A percentile compares a stretch with the other conserved stretches of the same genome.
phyloP scores from a whole-genome alignment of 106 monocot genomes.

The Alisma plantagoaquatica region DNA sequence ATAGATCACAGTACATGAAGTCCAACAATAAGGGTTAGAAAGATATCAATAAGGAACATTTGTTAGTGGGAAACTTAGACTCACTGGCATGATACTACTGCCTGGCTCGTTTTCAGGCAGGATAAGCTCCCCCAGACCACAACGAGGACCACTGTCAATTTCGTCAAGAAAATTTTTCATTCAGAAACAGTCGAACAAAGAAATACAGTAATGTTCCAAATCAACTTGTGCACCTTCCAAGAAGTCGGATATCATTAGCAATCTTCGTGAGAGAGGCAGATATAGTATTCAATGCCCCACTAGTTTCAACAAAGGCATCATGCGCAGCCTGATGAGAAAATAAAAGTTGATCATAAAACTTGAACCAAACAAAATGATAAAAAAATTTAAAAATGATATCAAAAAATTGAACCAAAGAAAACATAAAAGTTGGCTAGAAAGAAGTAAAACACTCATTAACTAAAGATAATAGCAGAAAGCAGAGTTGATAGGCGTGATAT shows the following conservation, averaged over 20 bases:
- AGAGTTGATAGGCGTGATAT: too few relatives aligned
- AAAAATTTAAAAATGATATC: too few relatives aligned
- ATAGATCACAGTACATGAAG: not conserved
- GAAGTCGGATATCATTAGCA: slow-evolving; percentile 91
- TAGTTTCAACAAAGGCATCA: slow-evolving; percentile 97
- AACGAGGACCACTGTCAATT: slow-evolving; percentile 69
- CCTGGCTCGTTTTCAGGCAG: slow-evolving; percentile 99
- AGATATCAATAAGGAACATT: not conserved
- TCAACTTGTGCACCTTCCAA: slow-evolving; percentile 57
- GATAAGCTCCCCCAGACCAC: slow-evolving; percentile 95
- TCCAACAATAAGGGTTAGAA: not conserved
- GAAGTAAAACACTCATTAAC: too few relatives aligned
- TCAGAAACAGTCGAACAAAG: too few relatives aligned
- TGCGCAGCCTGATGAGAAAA: slow-evolving; percentile 62
- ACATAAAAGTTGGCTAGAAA: too few relatives aligned
- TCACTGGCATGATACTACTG: slow-evolving; percentile 98
- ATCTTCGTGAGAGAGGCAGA: slow-evolving; percentile 96
- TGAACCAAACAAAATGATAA: too few relatives aligned
- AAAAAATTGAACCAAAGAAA: too few relatives aligned
- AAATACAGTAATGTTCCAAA: not conserved
- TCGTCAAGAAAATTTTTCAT: too few relatives aligned
- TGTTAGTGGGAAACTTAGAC: too few relatives aligned
- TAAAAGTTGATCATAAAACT: too few relatives aligned
- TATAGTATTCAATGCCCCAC: slow-evolving; percentile 93
- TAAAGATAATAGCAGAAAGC: too few relatives aligned